These are phyloP conservation scores for Fonsecaea erecta DNA, from an alignment of 2,329 filamentous ascomycete genomes.

Conservation along the genomic window DNA sequence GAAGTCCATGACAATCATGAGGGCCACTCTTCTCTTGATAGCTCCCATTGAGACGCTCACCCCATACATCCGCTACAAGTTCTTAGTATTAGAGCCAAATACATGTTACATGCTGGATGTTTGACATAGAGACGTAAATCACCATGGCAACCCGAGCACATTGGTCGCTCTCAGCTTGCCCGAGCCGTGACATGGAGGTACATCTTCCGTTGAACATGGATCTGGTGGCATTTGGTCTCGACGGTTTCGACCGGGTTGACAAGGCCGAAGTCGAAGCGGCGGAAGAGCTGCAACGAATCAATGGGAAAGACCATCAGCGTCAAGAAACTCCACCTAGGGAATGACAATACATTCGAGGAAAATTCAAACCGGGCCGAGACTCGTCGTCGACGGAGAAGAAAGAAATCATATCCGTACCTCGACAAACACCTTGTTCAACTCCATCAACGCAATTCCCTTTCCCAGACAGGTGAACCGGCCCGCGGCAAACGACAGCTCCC, in stretches of 20 bases:
- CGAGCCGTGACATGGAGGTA: constrained; percentile 5
- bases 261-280: constrained; percentile 14
- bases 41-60: neutral
- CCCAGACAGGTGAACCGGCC: constrained; percentile 54
- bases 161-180: neutral
- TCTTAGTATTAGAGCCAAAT: neutral
- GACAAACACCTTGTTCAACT: constrained; percentile 55
- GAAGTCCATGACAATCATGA: neutral
- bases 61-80: neutral
- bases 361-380: too few relatives aligned
- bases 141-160: neutral
- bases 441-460: constrained; percentile 54
- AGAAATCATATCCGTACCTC: constrained; percentile 53
- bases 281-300: constrained; percentile 5
- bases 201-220: constrained; percentile 13
- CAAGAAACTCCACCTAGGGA: neutral
- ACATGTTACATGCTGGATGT: neutral
- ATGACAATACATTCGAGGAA: too few relatives aligned
- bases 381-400: too few relatives aligned
- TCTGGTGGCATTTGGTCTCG: constrained; percentile 11
- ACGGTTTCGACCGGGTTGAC: constrained; percentile 10
- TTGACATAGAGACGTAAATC: neutral
- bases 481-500: constrained; percentile 53
- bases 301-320: neutral
- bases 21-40: neutral